Percentiles rank a stretch among this genome's conserved stretches.
phyloP scores from a whole-genome alignment of 1,284 basidiomycete species.

The Ustilago hordei region DNA sequence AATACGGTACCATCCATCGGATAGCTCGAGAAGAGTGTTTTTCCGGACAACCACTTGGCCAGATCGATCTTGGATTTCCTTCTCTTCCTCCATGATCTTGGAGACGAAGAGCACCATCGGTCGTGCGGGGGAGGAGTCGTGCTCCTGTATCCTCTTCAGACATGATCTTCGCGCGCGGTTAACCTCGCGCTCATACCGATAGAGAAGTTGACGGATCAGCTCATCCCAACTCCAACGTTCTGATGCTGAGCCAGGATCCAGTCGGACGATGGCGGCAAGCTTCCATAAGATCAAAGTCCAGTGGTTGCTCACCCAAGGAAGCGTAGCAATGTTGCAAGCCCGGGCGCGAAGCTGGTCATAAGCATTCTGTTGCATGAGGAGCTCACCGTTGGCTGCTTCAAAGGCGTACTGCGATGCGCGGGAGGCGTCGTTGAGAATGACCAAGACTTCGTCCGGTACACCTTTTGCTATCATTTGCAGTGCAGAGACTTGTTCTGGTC shows the following conservation, averaged over 20 bases:
- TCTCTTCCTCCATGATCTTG: slow-evolving; percentile 72
- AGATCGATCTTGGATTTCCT: slow-evolving; percentile 25
- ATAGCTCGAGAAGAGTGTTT: slow-evolving; percentile 77
- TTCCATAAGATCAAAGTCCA: slow-evolving; percentile 95
- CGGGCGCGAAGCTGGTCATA: slow-evolving; percentile 37
- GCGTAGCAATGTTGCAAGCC: slow-evolving; percentile 73
- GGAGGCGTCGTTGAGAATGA: slow-evolving; percentile 49
- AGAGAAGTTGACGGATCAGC: slow-evolving; percentile 83
- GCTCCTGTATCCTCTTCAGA: slow-evolving; percentile 80
- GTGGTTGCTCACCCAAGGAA: slow-evolving; percentile 89
- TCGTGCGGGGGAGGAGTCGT: slow-evolving; percentile 78
- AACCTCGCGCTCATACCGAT: slow-evolving; percentile 91
- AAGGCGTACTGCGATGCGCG: slow-evolving; percentile 55
- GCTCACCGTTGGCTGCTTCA: slow-evolving; percentile 24
- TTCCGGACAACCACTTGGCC: slow-evolving; percentile 15
- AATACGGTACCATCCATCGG: slow-evolving; percentile 95
- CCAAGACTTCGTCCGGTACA: slow-evolving; percentile 54
- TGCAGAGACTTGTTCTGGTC: slow-evolving; percentile 40
- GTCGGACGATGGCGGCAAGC: slow-evolving; percentile 81
- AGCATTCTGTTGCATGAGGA: slow-evolving; percentile 44
- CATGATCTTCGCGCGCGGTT: slow-evolving; percentile 83
- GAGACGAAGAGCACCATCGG: slow-evolving; percentile 89
- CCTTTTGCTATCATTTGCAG: slow-evolving; percentile 48
- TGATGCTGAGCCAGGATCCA: slow-evolving; percentile 71
- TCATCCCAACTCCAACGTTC: slow-evolving; percentile 56